These are phyloP conservation scores for Barnettozyma siamensis DNA, from an alignment of 805 yeast genomes.

Conservation along the genomic window DNA sequence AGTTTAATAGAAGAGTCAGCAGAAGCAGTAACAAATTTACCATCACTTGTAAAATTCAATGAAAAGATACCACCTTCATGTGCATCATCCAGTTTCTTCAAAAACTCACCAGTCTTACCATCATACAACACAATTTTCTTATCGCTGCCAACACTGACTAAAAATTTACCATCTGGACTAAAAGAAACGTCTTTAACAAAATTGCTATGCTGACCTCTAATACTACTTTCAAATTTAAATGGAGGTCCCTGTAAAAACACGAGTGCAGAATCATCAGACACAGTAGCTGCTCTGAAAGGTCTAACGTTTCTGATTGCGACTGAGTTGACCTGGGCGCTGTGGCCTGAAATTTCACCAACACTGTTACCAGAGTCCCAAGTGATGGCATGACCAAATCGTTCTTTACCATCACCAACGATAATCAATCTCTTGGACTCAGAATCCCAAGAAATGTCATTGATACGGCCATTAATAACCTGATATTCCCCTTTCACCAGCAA, in stretches of 20 bases:
- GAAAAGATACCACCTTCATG: conserved; percentile 83
- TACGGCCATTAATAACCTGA: conserved; percentile 71
- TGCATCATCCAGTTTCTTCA: conserved; percentile 37
- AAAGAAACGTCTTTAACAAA: conserved; percentile 77
- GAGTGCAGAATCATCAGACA: conserved; percentile 78
- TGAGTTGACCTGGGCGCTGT: conserved; percentile 74
- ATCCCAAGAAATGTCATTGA: conserved; percentile 88
- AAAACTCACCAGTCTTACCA: conserved; percentile 77
- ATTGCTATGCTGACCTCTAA: conserved; percentile 69
- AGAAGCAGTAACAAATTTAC: conserved; percentile 69
- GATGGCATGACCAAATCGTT: conserved; percentile 86
- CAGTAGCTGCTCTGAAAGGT: conserved; percentile 92
- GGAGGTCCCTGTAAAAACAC: conserved; percentile 93
- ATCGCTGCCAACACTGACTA: conserved; percentile 83
- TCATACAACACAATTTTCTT: conserved; percentile 72
- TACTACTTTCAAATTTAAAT: conserved; percentile 72
- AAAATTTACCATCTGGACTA: conserved; percentile 71
- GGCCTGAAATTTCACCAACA: conserved; percentile 95
- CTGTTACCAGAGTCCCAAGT: conserved; percentile 94
- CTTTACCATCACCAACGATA: conserved; percentile 94
- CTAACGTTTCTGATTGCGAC: conserved; percentile 75
- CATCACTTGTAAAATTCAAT: conserved; percentile 59
- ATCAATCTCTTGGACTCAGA: conserved; percentile 78
- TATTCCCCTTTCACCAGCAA: conserved; percentile 72
- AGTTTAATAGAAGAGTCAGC: conserved; percentile 74